These are phyloP conservation scores for Carex arenaria DNA, from an alignment of 202 grass and related monocot species.

Conservation along the genomic window DNA sequence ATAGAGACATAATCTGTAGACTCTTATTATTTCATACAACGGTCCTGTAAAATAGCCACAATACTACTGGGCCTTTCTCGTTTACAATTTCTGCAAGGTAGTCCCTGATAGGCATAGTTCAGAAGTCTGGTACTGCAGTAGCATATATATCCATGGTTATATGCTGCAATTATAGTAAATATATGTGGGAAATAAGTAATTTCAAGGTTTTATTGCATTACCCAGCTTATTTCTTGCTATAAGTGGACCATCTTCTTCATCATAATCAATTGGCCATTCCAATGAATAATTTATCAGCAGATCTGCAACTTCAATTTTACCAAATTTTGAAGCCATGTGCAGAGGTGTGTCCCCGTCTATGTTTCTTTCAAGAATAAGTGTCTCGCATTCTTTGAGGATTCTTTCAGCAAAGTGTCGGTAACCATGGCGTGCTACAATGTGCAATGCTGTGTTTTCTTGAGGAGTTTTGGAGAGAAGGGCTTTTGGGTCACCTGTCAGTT, in stretches of 20 bases:
- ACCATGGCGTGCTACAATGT: constrained; percentile 43
- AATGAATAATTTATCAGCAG: background rate
- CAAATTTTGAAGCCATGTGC: constrained; percentile 43
- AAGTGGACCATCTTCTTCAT: constrained; percentile 2
- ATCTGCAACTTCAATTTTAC: background rate
- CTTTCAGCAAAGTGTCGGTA: constrained; percentile 20
- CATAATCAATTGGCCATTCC: background rate
- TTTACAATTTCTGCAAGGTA: background rate
- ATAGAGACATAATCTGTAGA: background rate
- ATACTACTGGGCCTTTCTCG: background rate
- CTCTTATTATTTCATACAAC: background rate
- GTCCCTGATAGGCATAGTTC: background rate
- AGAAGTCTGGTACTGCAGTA: background rate
- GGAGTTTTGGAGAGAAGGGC: constrained; percentile 42
- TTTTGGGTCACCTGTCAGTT: background rate
- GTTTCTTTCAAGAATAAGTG: constrained; percentile 30
- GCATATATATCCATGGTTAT: background rate
- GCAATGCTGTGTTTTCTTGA: constrained; percentile 49
- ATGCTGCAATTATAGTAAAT: background rate
- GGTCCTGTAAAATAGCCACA: background rate
- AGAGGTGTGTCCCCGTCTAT: constrained; percentile 49
- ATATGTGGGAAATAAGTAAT: background rate
- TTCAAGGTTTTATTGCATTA: background rate
- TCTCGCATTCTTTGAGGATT: background rate
- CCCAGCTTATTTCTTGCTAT: constrained; percentile 13